A percentile compares a stretch with the other conserved stretches of the same genome.
These are phyloP conservation scores for Ceratocystis destructans DNA, from an alignment of 2,329 filamentous ascomycete genomes.

Conservation along the genomic window DNA sequence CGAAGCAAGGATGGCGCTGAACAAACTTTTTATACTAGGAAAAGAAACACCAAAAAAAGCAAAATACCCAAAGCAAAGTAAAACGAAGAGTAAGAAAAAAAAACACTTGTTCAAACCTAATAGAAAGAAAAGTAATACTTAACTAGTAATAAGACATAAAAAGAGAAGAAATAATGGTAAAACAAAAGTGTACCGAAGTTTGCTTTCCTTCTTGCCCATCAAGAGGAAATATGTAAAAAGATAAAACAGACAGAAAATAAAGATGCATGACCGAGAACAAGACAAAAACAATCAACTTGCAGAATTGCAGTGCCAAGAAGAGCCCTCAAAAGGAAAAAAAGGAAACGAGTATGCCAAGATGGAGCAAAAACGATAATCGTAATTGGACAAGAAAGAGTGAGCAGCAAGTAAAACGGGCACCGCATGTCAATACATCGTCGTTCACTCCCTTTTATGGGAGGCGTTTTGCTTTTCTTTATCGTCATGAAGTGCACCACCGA, in stretches of 20 bases:
- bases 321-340: background rate
- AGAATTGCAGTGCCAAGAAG: background rate
- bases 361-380: background rate
- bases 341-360: conserved; percentile 1
- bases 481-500: background rate
- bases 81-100: background rate
- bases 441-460: background rate
- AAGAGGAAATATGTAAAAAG: conserved; percentile 8
- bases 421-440: background rate
- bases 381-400: background rate
- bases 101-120: conserved; percentile 7
- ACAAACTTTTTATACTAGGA: conserved; percentile 18
- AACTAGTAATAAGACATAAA: conserved; percentile 12
- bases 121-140: conserved; percentile 11
- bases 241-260: background rate
- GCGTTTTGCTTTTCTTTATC: background rate
- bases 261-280: background rate
- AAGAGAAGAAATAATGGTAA: conserved; percentile 7
- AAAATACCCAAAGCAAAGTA: background rate
- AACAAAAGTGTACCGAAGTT: conserved; percentile 10
- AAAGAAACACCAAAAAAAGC: conserved; percentile 10
- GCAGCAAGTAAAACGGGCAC: background rate
- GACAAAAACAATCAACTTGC: background rate
- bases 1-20: conserved; percentile 13
- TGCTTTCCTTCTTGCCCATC: background rate